Evolutionary conservation across 2,329 filamentous ascomycete genomes (phyloP).

Genomic region (Thelonectria olida): DNA sequence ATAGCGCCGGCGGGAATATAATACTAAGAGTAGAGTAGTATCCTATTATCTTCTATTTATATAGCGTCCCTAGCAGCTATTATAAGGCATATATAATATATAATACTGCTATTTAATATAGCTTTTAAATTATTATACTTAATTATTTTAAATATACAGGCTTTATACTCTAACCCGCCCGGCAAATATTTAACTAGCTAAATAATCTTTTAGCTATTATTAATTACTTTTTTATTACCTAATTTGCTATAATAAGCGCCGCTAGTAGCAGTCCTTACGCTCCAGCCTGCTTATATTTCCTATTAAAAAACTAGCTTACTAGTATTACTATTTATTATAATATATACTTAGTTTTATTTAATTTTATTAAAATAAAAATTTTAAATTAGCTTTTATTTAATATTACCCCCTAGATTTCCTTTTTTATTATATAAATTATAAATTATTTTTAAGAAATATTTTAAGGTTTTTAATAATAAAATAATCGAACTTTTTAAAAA

Average conservation of each 20-base stretch:
- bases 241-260: conserved; percentile 40
- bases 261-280: conserved; percentile 44
- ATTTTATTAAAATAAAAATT: conserved; percentile 23
- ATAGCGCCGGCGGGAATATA: not conserved
- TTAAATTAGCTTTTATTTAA: conserved; percentile 16
- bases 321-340: conserved; percentile 22
- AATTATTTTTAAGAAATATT: not conserved
- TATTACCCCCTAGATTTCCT: conserved; percentile 18
- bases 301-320: conserved; percentile 15
- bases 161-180: not conserved
- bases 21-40: not conserved
- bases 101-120: not conserved
- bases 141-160: not conserved
- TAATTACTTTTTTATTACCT: conserved; percentile 26
- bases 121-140: not conserved
- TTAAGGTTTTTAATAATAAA: conserved; percentile 2
- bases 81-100: not conserved
- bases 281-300: conserved; percentile 36
- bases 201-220: conserved; percentile 32
- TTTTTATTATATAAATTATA: conserved; percentile 1
- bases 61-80: not conserved
- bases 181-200: not conserved
- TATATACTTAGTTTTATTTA: conserved; percentile 21
- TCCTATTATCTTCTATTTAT: not conserved
- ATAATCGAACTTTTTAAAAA: conserved; percentile 14